A percentile compares a stretch with the other conserved stretches of the same genome.
phyloP scores from a whole-genome alignment of 2,329 filamentous ascomycete genomes.

The Cercospora citrullina region DNA sequence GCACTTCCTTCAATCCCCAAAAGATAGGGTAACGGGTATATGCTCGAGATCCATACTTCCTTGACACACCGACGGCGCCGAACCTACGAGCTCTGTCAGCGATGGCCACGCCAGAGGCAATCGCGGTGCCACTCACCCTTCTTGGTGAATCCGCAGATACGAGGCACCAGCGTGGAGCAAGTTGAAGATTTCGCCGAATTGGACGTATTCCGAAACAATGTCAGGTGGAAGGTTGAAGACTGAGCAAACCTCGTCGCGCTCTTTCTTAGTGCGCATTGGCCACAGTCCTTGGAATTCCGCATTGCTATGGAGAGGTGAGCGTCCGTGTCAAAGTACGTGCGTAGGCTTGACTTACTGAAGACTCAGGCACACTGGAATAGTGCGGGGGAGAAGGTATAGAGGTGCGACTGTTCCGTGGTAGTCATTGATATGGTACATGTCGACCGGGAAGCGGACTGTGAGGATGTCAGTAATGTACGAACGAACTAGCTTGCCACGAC shows the following conservation, averaged over 20 bases:
- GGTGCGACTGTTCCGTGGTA: conserved; percentile 63
- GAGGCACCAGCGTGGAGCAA: conserved; percentile 63
- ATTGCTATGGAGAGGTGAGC: conserved; percentile 43
- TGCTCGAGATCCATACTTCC: conserved; percentile 65
- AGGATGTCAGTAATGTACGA: background rate
- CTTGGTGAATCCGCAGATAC: conserved; percentile 63
- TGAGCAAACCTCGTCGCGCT: conserved; percentile 61
- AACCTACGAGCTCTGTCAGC: conserved; percentile 40
- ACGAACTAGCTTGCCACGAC: background rate
- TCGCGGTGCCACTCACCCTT: conserved; percentile 43
- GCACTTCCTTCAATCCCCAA: conserved; percentile 63
- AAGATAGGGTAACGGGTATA: conserved; percentile 67
- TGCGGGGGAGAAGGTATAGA: conserved; percentile 61
- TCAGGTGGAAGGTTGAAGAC: conserved; percentile 62
- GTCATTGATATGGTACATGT: conserved; percentile 65
- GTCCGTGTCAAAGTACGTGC: background rate
- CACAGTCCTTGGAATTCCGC: conserved; percentile 68
- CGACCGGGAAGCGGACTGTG: conserved; percentile 39
- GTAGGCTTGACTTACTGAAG: conserved; percentile 46
- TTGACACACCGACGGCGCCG: conserved; percentile 66
- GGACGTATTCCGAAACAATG: conserved; percentile 60
- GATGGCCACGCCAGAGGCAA: background rate
- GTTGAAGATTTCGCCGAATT: conserved; percentile 68
- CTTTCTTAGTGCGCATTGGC: conserved; percentile 62
- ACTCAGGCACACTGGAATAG: conserved; percentile 61